Base-by-base conservation (phyloP, 2,329 filamentous ascomycete genomes). In the Penicillium concentricum region DNA sequence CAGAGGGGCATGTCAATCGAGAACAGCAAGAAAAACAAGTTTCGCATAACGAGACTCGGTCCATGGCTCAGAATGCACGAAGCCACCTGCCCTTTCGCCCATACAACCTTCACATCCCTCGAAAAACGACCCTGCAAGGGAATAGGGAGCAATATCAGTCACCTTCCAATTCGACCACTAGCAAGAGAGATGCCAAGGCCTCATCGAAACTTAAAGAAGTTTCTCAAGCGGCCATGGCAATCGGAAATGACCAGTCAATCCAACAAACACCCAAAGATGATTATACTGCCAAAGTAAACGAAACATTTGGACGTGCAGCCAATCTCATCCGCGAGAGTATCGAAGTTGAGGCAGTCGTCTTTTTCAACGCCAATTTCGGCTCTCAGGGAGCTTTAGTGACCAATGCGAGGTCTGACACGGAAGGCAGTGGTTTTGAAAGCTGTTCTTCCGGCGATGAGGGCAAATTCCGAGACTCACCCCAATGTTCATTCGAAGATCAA, bases 291-390 rank as follows among this genome's bases (percentile, higher is more conserved):
- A 51, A 60, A 26, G 18, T 61, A 6, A 41, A 54, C 9, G 47
- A 67, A 12, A 61, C 78, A 1, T 79, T 79, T 42, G 72, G 73
- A 0, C 76, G 74, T 34, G 79, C 77, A 6, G 74, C 77, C 18
- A 72, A 72, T 22, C 73, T 79, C 3, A 69, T 81, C 26, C 67
- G 75, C 4, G 67, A 77, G 37, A 71, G 75, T 1, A 63, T 79
- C 6, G 73, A 78, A 35, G 67, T 75, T 0, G 73, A 74, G 16
- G 75, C 73, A 2, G 57, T 61, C 16, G 69, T 69, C 2, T 70
- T 72, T n/a, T 64, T 75, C 12, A 41, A 54, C 18, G 60, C 60
- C 37, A 49, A 54, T 28, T 61, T 61, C 28, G 26, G 47, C 15
- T 56, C 54, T 6, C 45, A 45, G n/a, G 48, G 44, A 22, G 43